phyloP scores from a whole-genome alignment of 495 filamentous ascomycete species.

The Jackrogersella minutella region DNA sequence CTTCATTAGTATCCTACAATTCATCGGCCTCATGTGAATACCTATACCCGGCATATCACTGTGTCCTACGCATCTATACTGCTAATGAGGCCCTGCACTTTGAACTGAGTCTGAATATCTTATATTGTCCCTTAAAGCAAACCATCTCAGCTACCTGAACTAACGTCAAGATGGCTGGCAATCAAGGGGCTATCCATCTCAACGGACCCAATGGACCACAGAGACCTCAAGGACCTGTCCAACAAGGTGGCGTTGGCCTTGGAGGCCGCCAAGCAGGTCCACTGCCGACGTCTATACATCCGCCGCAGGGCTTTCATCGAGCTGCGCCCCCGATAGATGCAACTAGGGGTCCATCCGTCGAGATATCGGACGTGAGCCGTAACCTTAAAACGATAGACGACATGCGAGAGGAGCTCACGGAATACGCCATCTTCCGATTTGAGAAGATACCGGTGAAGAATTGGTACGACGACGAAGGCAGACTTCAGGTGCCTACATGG shows the following conservation, averaged over 20 bases:
- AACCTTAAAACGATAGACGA: conserved; percentile 34
- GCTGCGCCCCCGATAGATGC: neutral
- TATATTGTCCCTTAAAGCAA: neutral
- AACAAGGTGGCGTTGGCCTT: neutral
- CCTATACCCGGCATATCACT: too few species aligned
- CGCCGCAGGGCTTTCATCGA: neutral
- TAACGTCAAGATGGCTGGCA: conserved; percentile 12
- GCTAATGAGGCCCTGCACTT: neutral
- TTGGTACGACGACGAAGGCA: conserved; percentile 40
- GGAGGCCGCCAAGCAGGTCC: conserved; percentile 5
- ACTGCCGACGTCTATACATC: neutral
- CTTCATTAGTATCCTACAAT: neutral
- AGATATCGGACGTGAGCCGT: conserved; percentile 38
- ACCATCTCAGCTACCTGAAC: neutral
- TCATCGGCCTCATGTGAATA: neutral
- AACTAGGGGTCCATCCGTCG: conserved; percentile 11
- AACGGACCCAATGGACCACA: neutral
- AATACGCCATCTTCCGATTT: conserved; percentile 45
- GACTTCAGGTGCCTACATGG: conserved; percentile 41
- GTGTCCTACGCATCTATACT: neutral
- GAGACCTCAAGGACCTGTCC: neutral
- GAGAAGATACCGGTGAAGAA: conserved; percentile 37
- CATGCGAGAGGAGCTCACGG: conserved; percentile 42
- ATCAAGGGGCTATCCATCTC: neutral
- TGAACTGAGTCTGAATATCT: neutral